Evolutionary conservation across 495 filamentous ascomycete species (phyloP), one percentile per base, ranked within the genome.

Genomic region (Lichenothelia convexa): DNA sequence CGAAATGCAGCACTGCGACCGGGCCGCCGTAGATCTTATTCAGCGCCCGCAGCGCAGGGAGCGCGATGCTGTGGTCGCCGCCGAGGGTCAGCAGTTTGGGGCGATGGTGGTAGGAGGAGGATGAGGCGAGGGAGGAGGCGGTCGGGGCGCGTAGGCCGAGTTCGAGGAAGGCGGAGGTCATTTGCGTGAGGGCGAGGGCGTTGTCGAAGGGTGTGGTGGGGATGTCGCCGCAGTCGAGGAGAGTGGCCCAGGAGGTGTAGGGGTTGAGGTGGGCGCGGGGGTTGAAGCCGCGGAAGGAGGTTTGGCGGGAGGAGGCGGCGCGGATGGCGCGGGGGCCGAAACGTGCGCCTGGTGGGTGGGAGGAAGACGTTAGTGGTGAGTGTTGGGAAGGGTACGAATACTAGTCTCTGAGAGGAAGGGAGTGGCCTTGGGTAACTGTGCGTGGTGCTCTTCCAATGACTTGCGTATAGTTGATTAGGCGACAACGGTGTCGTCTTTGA

Each of bases 281-380:
- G 54, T 89, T 89, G 65, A 75, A 89, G 54, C 71, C 72, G 13
- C 78, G 71, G 38, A 75, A 75, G 12, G 70, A 59, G 27, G 73
- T 75, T 53, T 86, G 79, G 21, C 80, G 66, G 5, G 73, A 69
- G 19, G 75, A 80, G 31, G 77, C 81, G 26, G 78, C 74, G 34
- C 82, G 72, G 42, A 91, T 91, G 36, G 81, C 75, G 21, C 80
- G 70, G 15, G 82, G 82, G 0, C 80, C 81, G 50, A 87, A 87
- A 11, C 81, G 69, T 16, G 82, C 82, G 17, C 78, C 75, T 73
- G 2, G 9, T 9, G 9, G 15, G 24, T 4, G 53, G 53, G n/a
- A 54, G 54, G 63, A 53, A 31, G 54, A 7, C 19, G 30, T 32
- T 26, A 43, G 24, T 36, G 20, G 13, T 33, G 21, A 18, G 24